Base-by-base conservation (phyloP, 352 stramenopile genomes). In the Aphanomyces astaci region DNA sequence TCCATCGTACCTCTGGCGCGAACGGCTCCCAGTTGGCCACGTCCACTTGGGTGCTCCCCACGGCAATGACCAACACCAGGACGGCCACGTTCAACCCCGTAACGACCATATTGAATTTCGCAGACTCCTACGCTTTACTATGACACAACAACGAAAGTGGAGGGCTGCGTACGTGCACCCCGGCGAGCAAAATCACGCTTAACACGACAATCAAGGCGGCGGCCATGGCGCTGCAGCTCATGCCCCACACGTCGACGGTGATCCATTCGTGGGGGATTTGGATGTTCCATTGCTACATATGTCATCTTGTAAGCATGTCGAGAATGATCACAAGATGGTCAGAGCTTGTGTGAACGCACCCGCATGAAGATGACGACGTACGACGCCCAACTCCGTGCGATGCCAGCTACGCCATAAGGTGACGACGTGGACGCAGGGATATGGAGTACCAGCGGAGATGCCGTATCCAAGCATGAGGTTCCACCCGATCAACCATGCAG, bases 391-490 rank as follows among this genome's bases (percentile, higher is more conserved):
- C 86, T 95, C 4, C 92, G 79, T 22, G 90, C 89, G 60, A 96
- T 95, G 25, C 92, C 92, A 56, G 89, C 86, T 87, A 60, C 13
- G n/a, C 1, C n/a, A 57, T 63, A 63, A 4, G 28, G 22, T 56
- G 4, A 70, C 25, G 10, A 64, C 43, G 52, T 56, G 24, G 9
- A 40, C 43, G 2, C 28, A 60, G 17, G n/a, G n/a, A 62, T 63
- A 27, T 15, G 15, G 36, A 15, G 36, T 71, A 88, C 80, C 85
- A 39, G 90, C 89, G 2, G 86, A 95, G 64, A 98, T 95, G 27
- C 90, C 92, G 62, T 98, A 98, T 32, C 92, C 90, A 19, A 98
- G 76, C 52, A 89, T 97, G 32, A 98, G 66, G 70, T 97, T 97
- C 90, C 90, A 97, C 13, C 90, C 91, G 56, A 97, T 89, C 25